These are phyloP conservation scores for Kluyveromyces dobzhanskii DNA, from an alignment of 805 yeast genomes.

Conservation along the genomic window DNA sequence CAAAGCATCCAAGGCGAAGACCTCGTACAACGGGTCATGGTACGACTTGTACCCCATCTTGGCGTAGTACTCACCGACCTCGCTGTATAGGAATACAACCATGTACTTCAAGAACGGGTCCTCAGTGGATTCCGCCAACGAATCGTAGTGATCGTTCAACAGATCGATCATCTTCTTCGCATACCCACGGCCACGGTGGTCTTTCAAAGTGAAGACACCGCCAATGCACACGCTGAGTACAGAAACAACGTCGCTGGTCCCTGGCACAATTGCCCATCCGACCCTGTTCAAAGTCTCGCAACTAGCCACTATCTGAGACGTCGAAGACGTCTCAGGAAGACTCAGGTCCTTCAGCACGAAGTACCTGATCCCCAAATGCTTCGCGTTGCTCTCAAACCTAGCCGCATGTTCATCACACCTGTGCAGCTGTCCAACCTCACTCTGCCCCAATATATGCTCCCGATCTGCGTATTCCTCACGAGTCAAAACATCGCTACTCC, in stretches of 20 bases:
- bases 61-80: conserved; percentile 59
- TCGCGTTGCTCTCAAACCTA: conserved; percentile 12
- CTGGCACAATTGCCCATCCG: conserved; percentile 26
- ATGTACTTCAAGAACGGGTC: conserved; percentile 24
- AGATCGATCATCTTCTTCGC: conserved; percentile 40
- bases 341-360: conserved; percentile 27
- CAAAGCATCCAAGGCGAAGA: conserved; percentile 20
- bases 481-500: conserved; percentile 29
- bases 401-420: conserved; percentile 8
- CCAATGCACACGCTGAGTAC: conserved; percentile 41
- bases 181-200: conserved; percentile 47
- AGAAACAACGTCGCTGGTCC: conserved; percentile 22
- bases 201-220: conserved; percentile 46
- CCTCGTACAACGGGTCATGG: conserved; percentile 32
- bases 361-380: conserved; percentile 30
- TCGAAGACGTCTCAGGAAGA: conserved; percentile 17
- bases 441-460: conserved; percentile 27
- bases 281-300: conserved; percentile 35
- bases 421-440: conserved; percentile 20
- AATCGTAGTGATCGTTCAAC: conserved; percentile 30
- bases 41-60: conserved; percentile 49
- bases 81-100: conserved; percentile 54
- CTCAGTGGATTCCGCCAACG: conserved; percentile 13
- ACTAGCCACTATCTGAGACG: conserved; percentile 32
- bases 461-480: conserved; percentile 31